phyloP scores from a whole-genome alignment of 352 stramenopile genomes.

The Globisporangium uncinulatum region DNA sequence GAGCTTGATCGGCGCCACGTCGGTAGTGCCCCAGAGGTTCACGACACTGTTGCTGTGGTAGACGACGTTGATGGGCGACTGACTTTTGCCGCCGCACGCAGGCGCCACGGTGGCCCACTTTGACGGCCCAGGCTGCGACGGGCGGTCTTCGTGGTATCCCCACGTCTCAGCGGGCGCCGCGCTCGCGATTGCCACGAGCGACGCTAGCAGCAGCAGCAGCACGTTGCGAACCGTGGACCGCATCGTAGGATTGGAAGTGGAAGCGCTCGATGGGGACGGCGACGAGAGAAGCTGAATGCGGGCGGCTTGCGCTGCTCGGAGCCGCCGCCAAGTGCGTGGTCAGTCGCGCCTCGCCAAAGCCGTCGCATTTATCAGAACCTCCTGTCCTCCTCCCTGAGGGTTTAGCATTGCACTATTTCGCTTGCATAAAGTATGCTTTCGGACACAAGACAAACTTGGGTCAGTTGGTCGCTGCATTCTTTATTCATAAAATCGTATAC shows the following conservation, averaged over 20 bases:
- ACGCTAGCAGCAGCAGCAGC: conserved; percentile 18
- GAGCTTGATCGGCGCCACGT: conserved; percentile 40
- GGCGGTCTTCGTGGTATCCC: conserved; percentile 39
- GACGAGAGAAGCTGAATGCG: conserved; percentile 14
- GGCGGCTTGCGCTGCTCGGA: conserved; percentile 17
- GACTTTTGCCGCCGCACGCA: conserved; percentile 29
- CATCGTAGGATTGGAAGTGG: background rate
- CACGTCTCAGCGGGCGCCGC: conserved; percentile 24
- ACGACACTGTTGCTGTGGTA: conserved; percentile 25
- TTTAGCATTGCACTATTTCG: no score
- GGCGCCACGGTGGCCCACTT: conserved; percentile 35
- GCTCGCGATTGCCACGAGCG: conserved; percentile 14
- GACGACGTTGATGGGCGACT: conserved; percentile 56
- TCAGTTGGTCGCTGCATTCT: no score
- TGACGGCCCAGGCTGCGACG: conserved; percentile 27
- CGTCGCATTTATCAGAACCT: no score
- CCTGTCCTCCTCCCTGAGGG: no score
- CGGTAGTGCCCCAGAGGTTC: conserved; percentile 39
- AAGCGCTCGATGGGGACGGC: background rate
- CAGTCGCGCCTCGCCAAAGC: no score
- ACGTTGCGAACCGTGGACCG: conserved; percentile 1
- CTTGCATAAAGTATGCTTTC: no score
- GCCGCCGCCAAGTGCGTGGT: background rate
- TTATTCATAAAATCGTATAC: no score
- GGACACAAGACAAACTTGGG: no score